Evolutionary conservation across 345 rosid species (phyloP).

Genomic region (Leavenworthia alabamica): DNA sequence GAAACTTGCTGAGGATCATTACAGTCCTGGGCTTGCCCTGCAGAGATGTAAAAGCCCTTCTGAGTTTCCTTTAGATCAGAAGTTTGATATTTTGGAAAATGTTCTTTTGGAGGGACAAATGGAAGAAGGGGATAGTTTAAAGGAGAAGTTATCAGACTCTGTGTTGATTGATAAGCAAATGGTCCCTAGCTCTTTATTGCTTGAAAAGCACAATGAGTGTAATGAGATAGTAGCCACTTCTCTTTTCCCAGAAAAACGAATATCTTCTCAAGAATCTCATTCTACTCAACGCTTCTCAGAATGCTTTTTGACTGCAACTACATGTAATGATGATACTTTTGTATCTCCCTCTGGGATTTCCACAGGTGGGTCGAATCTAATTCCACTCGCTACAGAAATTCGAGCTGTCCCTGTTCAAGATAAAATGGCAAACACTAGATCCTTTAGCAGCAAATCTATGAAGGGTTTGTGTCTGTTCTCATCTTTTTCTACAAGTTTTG

Average conservation of each 20-base stretch:
- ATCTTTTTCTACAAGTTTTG: neutral
- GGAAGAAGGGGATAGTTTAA: neutral
- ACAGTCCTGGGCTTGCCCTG: neutral
- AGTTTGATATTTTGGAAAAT: neutral
- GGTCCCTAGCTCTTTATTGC: neutral
- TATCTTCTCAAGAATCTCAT: slow-evolving; percentile 19
- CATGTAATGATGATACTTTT: slow-evolving; percentile 14
- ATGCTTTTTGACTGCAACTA: slow-evolving; percentile 3
- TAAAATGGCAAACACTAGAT: slow-evolving; percentile 7
- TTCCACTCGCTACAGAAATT: slow-evolving; percentile 5
- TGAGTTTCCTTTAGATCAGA: neutral
- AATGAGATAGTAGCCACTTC: slow-evolving; percentile 16
- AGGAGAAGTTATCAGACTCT: slow-evolving; percentile 29
- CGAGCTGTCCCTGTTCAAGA: slow-evolving; percentile 12
- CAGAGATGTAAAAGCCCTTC: neutral
- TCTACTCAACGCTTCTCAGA: slow-evolving; percentile 19
- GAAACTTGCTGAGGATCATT: slow-evolving; percentile 6
- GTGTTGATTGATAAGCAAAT: slow-evolving; percentile 22
- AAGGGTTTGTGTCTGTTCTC: slow-evolving; percentile 34
- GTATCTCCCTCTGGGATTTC: slow-evolving; percentile 20
- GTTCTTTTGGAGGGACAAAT: slow-evolving; percentile 20
- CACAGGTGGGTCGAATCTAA: slow-evolving; percentile 20
- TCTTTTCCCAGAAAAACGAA: neutral
- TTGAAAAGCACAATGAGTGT: slow-evolving; percentile 17
- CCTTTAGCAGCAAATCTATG: slow-evolving; percentile 29